A percentile compares a stretch with the other conserved stretches of the same genome.
These are phyloP conservation scores for Exophiala phaeomuriformis DNA, from an alignment of 2,329 filamentous ascomycete genomes.

Conservation along the genomic window DNA sequence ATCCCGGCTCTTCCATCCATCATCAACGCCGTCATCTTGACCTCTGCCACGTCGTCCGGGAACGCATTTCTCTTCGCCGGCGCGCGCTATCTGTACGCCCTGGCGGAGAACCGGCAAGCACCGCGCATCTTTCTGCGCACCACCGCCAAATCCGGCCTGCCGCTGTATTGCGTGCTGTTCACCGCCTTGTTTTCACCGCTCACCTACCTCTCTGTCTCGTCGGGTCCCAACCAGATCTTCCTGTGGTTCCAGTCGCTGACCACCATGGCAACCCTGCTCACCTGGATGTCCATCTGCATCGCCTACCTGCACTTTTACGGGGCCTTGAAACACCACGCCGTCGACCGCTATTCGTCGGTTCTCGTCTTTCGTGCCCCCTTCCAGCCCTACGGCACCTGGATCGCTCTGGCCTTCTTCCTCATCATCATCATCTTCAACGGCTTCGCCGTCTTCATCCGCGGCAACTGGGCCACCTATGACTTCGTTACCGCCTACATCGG, in stretches of 20 bases:
- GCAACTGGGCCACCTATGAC: background rate
- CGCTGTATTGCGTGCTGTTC: conserved; percentile 54
- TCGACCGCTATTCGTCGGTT: conserved; percentile 46
- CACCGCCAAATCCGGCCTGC: conserved; percentile 33
- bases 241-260: conserved; percentile 53
- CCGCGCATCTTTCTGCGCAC: conserved; percentile 47
- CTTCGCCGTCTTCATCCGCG: conserved; percentile 36
- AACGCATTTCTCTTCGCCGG: conserved; percentile 58
- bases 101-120: conserved; percentile 45
- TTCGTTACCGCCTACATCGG: conserved; percentile 6
- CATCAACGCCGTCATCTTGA: conserved; percentile 59
- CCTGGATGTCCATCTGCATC: conserved; percentile 59
- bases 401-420: conserved; percentile 47
- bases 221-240: conserved; percentile 56
- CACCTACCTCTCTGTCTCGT: conserved; percentile 61
- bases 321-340: conserved; percentile 59
- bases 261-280: conserved; percentile 45
- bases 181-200: conserved; percentile 60
- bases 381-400: conserved; percentile 64
- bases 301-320: conserved; percentile 65
- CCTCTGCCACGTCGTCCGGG: conserved; percentile 61
- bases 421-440: conserved; percentile 59
- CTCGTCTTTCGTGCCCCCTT: conserved; percentile 51
- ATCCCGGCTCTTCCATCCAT: conserved; percentile 33
- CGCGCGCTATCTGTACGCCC: conserved; percentile 46